These are phyloP conservation scores for Thelonectria discophora DNA, from an alignment of 2,329 filamentous ascomycete species.

Conservation along the genomic window DNA sequence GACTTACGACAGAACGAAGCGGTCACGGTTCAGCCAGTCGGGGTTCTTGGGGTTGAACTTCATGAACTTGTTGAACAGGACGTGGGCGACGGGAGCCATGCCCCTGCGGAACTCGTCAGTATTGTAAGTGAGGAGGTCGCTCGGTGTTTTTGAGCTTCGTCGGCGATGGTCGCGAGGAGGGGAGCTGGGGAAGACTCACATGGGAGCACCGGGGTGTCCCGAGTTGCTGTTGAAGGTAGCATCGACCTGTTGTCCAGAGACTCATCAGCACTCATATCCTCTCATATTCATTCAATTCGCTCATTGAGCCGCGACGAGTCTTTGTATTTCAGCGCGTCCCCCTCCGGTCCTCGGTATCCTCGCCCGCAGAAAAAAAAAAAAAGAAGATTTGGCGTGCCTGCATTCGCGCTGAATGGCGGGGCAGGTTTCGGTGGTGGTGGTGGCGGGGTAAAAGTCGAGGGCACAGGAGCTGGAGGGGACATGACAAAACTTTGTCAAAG, in stretches of 20 bases:
- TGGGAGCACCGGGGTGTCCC: slow-evolving; percentile 97
- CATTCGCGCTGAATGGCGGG: slow-evolving; percentile 38
- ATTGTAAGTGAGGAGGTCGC: slow-evolving; percentile 18
- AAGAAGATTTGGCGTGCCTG: slow-evolving; percentile 22
- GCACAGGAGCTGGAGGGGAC: slow-evolving; percentile 47
- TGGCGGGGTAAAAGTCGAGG: slow-evolving; percentile 49
- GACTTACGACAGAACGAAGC: slow-evolving; percentile 98
- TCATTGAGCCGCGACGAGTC: not conserved
- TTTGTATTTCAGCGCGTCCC: not conserved
- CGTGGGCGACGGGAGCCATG: slow-evolving; percentile 94
- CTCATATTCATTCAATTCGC: slow-evolving; percentile 1
- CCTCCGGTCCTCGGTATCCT: slow-evolving; percentile 11
- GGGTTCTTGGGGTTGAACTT: slow-evolving; percentile 99
- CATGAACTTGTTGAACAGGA: slow-evolving; percentile 99
- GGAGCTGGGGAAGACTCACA: slow-evolving; percentile 62
- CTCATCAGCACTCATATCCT: slow-evolving; percentile 38
- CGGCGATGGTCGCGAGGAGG: slow-evolving; percentile 20
- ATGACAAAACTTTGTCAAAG: slow-evolving; percentile 29
- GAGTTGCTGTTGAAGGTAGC: slow-evolving; percentile 96
- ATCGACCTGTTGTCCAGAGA: slow-evolving; percentile 77
- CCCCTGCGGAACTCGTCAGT: slow-evolving; percentile 60
- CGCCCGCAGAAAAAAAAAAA: slow-evolving; percentile 22
- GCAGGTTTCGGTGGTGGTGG: slow-evolving; percentile 32
- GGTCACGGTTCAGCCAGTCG: slow-evolving; percentile 95
- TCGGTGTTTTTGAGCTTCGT: slow-evolving; percentile 16